Conservation (phyloP, 176 grass and related monocot genomes). For the Hyparrhenia diplandra region DNA sequence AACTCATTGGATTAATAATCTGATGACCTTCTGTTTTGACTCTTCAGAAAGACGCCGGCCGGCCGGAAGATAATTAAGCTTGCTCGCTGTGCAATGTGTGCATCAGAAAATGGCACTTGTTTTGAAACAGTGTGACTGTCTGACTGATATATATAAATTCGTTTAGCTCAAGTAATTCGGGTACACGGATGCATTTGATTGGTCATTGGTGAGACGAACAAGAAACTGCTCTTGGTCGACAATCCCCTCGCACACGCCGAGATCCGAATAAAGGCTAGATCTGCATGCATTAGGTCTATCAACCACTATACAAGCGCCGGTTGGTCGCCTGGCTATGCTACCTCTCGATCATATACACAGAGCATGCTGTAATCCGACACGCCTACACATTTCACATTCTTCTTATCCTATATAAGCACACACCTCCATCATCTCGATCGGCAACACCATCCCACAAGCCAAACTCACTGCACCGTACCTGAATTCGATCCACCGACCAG, state of each 20-base stretch:
- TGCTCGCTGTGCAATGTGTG: background rate
- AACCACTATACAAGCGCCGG: conserved; percentile 20
- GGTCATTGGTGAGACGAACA: background rate
- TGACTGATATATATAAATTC: too few species aligned
- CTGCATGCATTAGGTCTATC: background rate
- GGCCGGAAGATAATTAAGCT: background rate
- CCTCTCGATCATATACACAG: background rate
- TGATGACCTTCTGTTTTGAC: background rate
- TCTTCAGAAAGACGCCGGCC: background rate
- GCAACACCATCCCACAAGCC: background rate
- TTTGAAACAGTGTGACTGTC: background rate
- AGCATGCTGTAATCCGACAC: background rate
- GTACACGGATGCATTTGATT: background rate
- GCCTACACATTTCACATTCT: background rate
- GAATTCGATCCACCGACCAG: too few species aligned
- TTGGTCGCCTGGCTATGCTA: background rate
- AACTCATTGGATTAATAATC: background rate
- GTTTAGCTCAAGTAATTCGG: too few species aligned
- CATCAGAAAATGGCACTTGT: background rate
- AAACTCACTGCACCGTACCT: background rate
- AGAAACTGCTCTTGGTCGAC: conserved; percentile 18
- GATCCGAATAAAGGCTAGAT: background rate
- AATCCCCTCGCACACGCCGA: conserved; percentile 1
- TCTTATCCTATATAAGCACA: conserved; percentile 19
- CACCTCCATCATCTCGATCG: background rate